A percentile compares a stretch with the other conserved stretches of the same genome.
Evolutionary conservation across 2,329 filamentous ascomycete genomes (phyloP).

Genomic region (Chaetomium sp.): DNA sequence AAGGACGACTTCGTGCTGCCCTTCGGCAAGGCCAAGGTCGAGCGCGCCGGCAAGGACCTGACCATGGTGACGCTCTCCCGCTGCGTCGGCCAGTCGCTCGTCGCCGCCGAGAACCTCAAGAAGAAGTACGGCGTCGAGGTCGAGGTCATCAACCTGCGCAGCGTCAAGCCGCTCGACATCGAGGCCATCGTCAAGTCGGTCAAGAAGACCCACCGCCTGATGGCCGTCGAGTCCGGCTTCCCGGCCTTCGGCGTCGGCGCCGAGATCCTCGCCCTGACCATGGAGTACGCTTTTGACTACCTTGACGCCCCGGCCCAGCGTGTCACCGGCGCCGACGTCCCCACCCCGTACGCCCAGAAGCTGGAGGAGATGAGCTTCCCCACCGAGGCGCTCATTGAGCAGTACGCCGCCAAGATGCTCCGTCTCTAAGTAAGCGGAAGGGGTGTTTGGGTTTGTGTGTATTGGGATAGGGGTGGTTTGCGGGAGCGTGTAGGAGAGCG

Average conservation of each 20-base stretch:
- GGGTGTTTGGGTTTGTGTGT: background rate
- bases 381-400: conserved; percentile 81
- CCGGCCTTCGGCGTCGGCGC: conserved; percentile 90
- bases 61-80: conserved; percentile 94
- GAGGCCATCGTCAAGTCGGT: conserved; percentile 95
- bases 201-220: conserved; percentile 95
- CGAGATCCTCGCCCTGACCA: conserved; percentile 90
- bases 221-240: conserved; percentile 94
- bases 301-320: conserved; percentile 90
- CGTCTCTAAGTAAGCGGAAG: conserved; percentile 52
- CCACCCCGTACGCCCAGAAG: conserved; percentile 90
- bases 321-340: conserved; percentile 95
- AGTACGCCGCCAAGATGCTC: conserved; percentile 87
- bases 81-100: conserved; percentile 88
- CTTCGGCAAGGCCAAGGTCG: conserved; percentile 98
- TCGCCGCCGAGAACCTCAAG: conserved; percentile 88
- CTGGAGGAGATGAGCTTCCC: conserved; percentile 97
- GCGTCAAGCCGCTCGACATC: conserved; percentile 93
- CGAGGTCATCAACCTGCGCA: conserved; percentile 97
- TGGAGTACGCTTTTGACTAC: conserved; percentile 99
- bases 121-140: conserved; percentile 94
- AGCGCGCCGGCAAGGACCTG: conserved; percentile 92
- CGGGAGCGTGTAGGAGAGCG: background rate
- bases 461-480: background rate
- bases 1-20: conserved; percentile 96